Evolutionary conservation across 169 alveolate species (phyloP).

Genomic region (Theileria sp.): DNA sequence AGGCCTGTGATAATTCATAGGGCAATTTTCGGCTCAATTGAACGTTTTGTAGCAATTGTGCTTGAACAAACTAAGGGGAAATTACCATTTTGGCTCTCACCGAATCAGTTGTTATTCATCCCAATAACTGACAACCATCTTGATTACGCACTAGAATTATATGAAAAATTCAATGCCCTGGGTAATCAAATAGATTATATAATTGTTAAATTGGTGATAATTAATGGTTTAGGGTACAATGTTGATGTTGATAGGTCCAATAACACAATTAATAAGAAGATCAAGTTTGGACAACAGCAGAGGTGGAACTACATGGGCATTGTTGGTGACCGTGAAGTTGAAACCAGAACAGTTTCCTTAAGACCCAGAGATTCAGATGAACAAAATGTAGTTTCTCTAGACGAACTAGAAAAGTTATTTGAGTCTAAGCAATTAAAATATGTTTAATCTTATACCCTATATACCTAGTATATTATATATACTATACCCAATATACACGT

Average conservation of each 20-base stretch:
- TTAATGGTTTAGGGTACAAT: constrained; percentile 81
- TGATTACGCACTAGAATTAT: constrained; percentile 87
- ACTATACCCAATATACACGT: neutral
- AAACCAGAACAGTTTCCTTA: constrained; percentile 80
- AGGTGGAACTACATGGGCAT: constrained; percentile 93
- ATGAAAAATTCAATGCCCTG: constrained; percentile 38
- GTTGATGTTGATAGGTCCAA: constrained; percentile 89
- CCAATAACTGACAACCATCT: constrained; percentile 89
- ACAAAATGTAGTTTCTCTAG: constrained; percentile 70
- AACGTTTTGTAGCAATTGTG: constrained; percentile 93
- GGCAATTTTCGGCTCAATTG: constrained; percentile 97
- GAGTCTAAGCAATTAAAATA: constrained; percentile 49
- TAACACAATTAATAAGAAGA: constrained; percentile 91
- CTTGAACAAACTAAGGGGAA: constrained; percentile 97
- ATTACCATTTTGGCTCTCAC: constrained; percentile 99
- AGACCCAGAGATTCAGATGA: constrained; percentile 82
- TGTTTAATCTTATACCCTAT: neutral
- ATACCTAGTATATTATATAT: too few relatives aligned
- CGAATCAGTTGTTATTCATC: constrained; percentile 92
- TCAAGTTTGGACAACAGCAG: constrained; percentile 92
- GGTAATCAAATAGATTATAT: constrained; percentile 23
- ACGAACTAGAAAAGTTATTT: constrained; percentile 61
- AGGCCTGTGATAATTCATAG: constrained; percentile 98
- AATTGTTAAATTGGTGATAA: neutral
- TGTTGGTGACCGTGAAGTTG: constrained; percentile 95